Base-by-base conservation (phyloP, 1,284 basidiomycete species). In the Leccinum subrobustum region DNA sequence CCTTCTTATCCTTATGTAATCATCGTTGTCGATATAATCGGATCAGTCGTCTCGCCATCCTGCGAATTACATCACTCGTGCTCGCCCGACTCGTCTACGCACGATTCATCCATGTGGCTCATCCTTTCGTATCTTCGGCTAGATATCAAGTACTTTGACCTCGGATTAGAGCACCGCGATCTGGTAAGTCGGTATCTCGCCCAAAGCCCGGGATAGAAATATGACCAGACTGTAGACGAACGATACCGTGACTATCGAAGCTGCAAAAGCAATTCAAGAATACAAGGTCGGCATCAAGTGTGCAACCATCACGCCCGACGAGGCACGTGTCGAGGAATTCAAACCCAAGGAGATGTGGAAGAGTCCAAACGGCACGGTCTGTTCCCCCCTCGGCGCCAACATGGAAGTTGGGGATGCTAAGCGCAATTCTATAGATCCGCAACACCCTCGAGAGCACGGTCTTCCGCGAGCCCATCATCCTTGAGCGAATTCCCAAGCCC, bases 271-370 rank as follows among this genome's bases (percentile, higher is more conserved):
- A 52, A 95, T 95, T 72, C 81, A 89, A 63, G 83, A 93, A 77
- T 87, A 96, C 83, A 89, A 89, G 67, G 95, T 98, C 67, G 95
- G 94, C 61, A 92, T 95, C 79, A 95, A 95, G 74, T 99, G 96
- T 79, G 96, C 97, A 56, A 98, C 96, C 57, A 98, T 99, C 80
- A 98, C 96, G 3, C 96, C 96, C 12, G 96, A 99, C 73, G 96
- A 99, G 77, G 94, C 89, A 33, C 91, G 94, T 63, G 93, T 96
- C 57, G 79, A 93, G 71, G 95, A 97, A 78, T 98, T 98, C 84
- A 92, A 94, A 63, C 84, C 98, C 72, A 98, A 98, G 84, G 87
- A 96, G 78, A 99, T 99, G 96, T 95, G 93, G 93, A 88, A 84
- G 80, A 93, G 90, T 70, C 95, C 95, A 11, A 98, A 98, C 77